These are phyloP conservation scores for Leishmania turanica DNA, from an alignment of 208 protist genomes.

Conservation along the genomic window DNA sequence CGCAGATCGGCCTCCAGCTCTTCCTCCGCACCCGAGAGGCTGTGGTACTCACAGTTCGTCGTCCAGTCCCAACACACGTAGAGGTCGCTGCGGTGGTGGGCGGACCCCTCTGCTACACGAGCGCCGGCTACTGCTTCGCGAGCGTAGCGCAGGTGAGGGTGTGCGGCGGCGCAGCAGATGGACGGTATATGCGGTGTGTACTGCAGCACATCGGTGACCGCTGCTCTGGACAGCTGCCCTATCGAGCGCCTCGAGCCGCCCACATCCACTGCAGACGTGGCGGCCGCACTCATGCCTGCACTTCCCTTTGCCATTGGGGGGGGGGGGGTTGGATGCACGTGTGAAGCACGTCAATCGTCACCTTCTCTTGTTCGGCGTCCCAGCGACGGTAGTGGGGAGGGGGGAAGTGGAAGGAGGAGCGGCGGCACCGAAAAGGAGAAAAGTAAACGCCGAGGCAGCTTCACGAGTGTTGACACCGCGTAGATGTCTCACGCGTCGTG, in stretches of 20 bases:
- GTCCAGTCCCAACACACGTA: conserved; percentile 18
- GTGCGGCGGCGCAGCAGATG: conserved; percentile 19
- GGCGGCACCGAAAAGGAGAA: background rate
- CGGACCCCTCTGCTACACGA: background rate
- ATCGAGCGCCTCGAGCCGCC: background rate
- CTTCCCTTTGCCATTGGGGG: background rate
- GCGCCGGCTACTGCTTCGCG: conserved; percentile 19
- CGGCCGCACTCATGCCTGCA: background rate
- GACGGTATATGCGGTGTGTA: conserved; percentile 30
- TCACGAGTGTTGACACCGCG: background rate
- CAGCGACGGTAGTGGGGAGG: background rate
- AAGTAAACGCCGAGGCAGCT: background rate
- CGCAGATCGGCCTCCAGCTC: conserved; percentile 12
- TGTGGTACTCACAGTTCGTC: conserved; percentile 23
- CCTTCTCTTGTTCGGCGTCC: background rate
- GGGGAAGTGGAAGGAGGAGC: background rate
- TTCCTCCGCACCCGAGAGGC: conserved; percentile 12
- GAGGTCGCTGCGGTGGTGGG: conserved; percentile 19
- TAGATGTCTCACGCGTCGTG: background rate
- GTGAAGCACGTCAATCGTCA: background rate
- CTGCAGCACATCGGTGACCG: conserved; percentile 9
- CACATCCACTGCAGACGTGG: background rate
- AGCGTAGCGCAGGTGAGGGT: conserved; percentile 23
- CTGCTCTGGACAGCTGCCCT: conserved; percentile 3
- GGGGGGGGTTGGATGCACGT: background rate